Evolutionary conservation across 345 rosid genomes (phyloP).

Genomic region (Noccaea caerulescens): DNA sequence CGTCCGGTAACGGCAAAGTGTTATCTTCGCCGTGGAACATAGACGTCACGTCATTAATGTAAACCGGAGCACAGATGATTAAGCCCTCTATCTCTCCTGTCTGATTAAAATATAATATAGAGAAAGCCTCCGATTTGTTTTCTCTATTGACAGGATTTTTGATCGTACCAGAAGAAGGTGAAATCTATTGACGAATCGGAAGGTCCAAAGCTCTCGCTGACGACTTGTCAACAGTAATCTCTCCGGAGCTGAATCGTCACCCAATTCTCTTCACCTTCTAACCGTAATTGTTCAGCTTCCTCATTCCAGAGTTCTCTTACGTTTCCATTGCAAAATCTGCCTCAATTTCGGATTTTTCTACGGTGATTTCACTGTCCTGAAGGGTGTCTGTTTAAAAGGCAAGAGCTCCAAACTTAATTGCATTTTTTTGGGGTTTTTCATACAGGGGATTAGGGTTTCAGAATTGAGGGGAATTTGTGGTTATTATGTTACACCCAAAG

Average conservation of each 20-base stretch:
- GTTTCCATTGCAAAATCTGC: neutral
- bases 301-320: neutral
- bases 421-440: conserved; percentile 26
- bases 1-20: conserved; percentile 12
- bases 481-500: neutral
- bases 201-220: conserved; percentile 31
- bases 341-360: conserved; percentile 9
- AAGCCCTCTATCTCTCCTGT: no score
- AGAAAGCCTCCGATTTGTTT: neutral
- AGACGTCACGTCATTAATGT: neutral
- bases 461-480: conserved; percentile 3
- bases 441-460: conserved; percentile 34
- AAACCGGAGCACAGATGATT: conserved; percentile 22
- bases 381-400: neutral
- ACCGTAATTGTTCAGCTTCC: neutral
- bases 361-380: neutral
- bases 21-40: neutral
- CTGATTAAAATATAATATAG: neutral
- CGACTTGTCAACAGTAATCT: conserved; percentile 1
- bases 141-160: conserved; percentile 18
- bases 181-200: conserved; percentile 20
- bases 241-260: conserved; percentile 7
- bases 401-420: neutral
- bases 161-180: conserved; percentile 18
- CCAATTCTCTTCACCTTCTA: neutral